phyloP scores from a whole-genome alignment of 352 stramenopile species.

The Phytophthora crassamura region DNA sequence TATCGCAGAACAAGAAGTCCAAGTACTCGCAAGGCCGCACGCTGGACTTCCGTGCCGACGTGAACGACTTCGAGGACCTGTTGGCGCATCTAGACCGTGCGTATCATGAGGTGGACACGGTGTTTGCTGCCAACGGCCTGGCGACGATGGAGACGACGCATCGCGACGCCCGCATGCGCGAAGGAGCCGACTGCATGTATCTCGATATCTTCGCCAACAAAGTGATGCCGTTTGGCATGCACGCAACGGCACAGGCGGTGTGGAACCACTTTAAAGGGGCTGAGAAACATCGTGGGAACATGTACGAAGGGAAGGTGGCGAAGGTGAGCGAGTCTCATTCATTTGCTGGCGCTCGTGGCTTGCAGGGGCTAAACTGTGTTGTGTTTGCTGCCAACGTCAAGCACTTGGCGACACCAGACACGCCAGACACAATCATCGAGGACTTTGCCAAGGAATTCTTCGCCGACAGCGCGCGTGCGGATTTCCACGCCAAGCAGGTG shows the following conservation, averaged over 20 bases:
- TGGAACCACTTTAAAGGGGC: constrained; percentile 53
- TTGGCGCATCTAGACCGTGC: constrained; percentile 42
- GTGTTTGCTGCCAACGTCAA: constrained; percentile 20
- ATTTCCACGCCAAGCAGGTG: constrained; percentile 50
- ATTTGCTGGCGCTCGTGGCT: constrained; percentile 6
- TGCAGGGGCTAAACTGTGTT: constrained; percentile 5
- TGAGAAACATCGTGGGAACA: constrained; percentile 47
- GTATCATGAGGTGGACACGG: constrained; percentile 43
- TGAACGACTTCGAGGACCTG: constrained; percentile 43
- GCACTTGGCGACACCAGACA: constrained; percentile 44
- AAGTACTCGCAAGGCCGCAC: constrained; percentile 47
- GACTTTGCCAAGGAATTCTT: constrained; percentile 48
- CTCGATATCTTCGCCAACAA: constrained; percentile 58
- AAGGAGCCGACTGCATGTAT: constrained; percentile 48
- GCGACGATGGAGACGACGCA: constrained; percentile 46
- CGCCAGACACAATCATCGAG: constrained; percentile 49
- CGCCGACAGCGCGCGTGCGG: constrained; percentile 44
- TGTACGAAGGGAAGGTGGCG: constrained; percentile 54
- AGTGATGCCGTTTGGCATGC: constrained; percentile 54
- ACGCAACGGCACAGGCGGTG: constrained; percentile 43
- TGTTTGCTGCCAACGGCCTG: constrained; percentile 46
- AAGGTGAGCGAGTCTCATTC: constrained; percentile 25
- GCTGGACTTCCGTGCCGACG: constrained; percentile 43
- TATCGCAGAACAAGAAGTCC: constrained; percentile 39
- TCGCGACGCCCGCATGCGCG: constrained; percentile 47